Percentiles rank a stretch among this genome's conserved stretches.
These are phyloP conservation scores for Diaporthe citriasiana DNA, from an alignment of 2,329 filamentous ascomycete genomes.

Conservation along the genomic window DNA sequence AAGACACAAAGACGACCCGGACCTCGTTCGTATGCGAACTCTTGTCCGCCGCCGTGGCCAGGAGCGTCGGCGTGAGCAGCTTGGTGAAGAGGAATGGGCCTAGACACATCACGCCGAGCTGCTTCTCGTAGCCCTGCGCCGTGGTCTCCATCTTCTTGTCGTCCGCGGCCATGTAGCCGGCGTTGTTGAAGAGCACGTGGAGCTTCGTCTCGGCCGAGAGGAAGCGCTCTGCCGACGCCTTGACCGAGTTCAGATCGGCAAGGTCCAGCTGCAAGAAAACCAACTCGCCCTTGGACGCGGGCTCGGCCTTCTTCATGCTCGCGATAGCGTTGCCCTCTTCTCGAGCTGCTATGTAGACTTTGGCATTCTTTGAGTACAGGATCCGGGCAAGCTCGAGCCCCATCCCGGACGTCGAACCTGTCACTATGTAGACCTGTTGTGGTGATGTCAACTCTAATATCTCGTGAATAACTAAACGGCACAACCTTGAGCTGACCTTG, in stretches of 20 bases:
- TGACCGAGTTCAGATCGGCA: conserved; percentile 46
- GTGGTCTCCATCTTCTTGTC: conserved; percentile 50
- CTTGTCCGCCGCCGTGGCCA: conserved; percentile 13
- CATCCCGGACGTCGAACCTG: conserved; percentile 55
- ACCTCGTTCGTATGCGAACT: conserved; percentile 4
- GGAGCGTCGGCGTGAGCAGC: conserved; percentile 37
- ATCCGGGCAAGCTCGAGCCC: conserved; percentile 61
- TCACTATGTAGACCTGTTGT: conserved; percentile 54
- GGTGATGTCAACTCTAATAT: background rate
- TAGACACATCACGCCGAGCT: conserved; percentile 40
- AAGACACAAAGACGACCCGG: conserved; percentile 33
- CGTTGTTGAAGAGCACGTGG: conserved; percentile 59
- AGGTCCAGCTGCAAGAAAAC: conserved; percentile 53
- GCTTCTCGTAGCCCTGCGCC: conserved; percentile 42
- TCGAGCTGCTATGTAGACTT: conserved; percentile 65
- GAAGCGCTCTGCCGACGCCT: conserved; percentile 44
- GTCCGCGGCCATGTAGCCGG: conserved; percentile 53
- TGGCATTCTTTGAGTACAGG: conserved; percentile 64
- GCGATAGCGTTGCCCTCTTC: conserved; percentile 59
- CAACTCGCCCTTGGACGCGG: conserved; percentile 47
- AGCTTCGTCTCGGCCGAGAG: conserved; percentile 47
- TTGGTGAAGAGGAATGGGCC: conserved; percentile 40
- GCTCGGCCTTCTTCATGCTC: conserved; percentile 50
- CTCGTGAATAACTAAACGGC: background rate
- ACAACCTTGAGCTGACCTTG: background rate